These are phyloP conservation scores for Eimeria sp. DNA, from an alignment of 169 alveolate species.

Conservation along the genomic window DNA sequence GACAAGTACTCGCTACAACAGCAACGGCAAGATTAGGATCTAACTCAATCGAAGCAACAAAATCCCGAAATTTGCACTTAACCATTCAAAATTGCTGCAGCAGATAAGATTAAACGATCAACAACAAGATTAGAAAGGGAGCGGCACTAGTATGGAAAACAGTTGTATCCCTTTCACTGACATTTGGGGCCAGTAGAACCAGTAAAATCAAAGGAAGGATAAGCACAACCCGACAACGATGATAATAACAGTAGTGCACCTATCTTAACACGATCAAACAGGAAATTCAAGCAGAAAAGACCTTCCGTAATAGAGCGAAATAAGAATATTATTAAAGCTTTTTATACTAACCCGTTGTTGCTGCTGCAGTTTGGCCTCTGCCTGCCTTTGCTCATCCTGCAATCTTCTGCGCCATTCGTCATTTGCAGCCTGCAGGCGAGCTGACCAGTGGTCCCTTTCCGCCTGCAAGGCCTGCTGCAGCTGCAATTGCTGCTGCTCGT, in stretches of 20 bases:
- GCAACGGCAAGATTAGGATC: background rate
- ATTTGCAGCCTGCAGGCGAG: conserved; percentile 24
- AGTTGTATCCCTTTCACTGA: background rate
- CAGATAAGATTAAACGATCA: background rate
- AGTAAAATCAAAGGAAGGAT: no score
- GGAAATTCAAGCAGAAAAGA: no score
- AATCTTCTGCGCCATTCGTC: conserved; percentile 41
- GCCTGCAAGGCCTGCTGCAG: background rate
- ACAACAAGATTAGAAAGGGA: background rate
- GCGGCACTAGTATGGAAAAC: background rate
- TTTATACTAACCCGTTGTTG: background rate
- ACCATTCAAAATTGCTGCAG: background rate
- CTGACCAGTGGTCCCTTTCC: conserved; percentile 56
- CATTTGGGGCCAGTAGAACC: background rate
- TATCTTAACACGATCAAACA: no score
- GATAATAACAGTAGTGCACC: background rate
- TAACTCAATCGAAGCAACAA: background rate
- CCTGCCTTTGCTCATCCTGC: conserved; percentile 27
- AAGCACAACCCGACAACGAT: background rate
- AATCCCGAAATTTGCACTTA: background rate
- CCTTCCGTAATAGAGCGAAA: no score
- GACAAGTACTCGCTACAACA: background rate
- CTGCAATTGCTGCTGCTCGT: conserved; percentile 4
- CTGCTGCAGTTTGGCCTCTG: conserved; percentile 29
- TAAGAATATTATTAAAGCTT: no score